Evolutionary conservation across 148 eudicot genomes (phyloP).

Genomic region (Rhododendron mucronatum): DNA sequence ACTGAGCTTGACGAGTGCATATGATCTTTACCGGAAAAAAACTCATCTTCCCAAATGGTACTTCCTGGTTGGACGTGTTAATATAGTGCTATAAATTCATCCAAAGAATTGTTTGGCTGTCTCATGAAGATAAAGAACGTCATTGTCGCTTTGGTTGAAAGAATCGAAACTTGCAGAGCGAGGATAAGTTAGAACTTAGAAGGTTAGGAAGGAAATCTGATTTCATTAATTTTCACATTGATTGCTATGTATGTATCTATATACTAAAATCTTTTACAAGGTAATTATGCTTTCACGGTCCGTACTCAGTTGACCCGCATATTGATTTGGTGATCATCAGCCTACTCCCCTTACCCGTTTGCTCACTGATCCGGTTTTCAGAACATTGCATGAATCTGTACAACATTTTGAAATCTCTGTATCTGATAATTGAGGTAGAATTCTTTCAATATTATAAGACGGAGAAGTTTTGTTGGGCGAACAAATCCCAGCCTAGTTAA

Average conservation of each 20-base stretch:
- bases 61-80: background rate
- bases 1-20: background rate
- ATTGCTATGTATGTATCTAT: background rate
- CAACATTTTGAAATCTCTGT: background rate
- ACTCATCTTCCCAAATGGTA: background rate
- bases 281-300: background rate
- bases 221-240: background rate
- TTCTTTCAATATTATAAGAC: background rate
- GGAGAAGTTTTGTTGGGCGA: background rate
- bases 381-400: background rate
- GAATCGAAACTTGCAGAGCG: background rate
- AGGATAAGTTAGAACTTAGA: background rate
- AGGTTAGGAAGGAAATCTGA: background rate
- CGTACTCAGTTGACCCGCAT: background rate
- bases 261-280: background rate
- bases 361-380: background rate
- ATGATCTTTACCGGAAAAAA: background rate
- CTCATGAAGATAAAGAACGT: background rate
- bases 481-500: background rate
- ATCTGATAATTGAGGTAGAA: background rate
- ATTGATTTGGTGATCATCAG: background rate
- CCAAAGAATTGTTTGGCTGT: background rate
- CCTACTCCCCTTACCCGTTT: background rate
- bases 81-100: background rate
- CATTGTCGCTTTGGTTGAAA: background rate